A percentile compares a stretch with the other conserved stretches of the same genome.
Conservation (phyloP, 345 rosid species). For the Brassica cretica region DNA sequence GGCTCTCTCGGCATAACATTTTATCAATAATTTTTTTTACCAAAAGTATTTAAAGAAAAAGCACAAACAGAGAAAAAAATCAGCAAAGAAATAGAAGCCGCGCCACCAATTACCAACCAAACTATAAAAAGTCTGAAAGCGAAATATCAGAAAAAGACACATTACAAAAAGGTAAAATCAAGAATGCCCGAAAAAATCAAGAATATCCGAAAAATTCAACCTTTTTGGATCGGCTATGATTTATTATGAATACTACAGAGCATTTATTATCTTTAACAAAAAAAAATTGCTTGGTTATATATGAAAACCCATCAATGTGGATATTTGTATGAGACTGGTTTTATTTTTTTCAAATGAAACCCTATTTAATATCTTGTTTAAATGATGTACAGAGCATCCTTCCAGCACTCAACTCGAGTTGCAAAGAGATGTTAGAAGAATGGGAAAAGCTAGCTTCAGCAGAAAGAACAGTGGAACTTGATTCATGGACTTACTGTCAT, state of each 20-base stretch:
- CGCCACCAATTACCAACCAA: background rate
- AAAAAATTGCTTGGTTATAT: no score
- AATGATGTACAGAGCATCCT: conserved; percentile 33
- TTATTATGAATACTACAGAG: no score
- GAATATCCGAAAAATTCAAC: no score
- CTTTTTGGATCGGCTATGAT: no score
- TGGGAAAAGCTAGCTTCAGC: conserved; percentile 41
- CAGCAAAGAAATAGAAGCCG: conserved; percentile 16
- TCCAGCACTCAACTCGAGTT: conserved; percentile 37
- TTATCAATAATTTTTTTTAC: background rate
- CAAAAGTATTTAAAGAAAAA: background rate
- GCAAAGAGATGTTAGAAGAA: conserved; percentile 41
- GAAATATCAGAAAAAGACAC: conserved; percentile 25
- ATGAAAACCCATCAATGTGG: background rate
- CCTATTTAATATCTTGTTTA: no score
- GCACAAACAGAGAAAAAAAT: conserved; percentile 20
- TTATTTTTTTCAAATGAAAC: background rate
- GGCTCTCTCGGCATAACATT: no score
- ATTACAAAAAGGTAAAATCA: background rate
- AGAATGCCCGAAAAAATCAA: no score
- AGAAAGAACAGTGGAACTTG: conserved; percentile 39
- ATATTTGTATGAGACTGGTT: background rate
- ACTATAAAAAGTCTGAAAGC: conserved; percentile 23
- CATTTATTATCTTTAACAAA: no score
- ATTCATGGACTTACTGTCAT: conserved; percentile 45